Percentiles rank a stretch among this genome's conserved stretches.
Conservation (phyloP, 306 rosid genomes). For the Elaeagnus macrophylla region DNA sequence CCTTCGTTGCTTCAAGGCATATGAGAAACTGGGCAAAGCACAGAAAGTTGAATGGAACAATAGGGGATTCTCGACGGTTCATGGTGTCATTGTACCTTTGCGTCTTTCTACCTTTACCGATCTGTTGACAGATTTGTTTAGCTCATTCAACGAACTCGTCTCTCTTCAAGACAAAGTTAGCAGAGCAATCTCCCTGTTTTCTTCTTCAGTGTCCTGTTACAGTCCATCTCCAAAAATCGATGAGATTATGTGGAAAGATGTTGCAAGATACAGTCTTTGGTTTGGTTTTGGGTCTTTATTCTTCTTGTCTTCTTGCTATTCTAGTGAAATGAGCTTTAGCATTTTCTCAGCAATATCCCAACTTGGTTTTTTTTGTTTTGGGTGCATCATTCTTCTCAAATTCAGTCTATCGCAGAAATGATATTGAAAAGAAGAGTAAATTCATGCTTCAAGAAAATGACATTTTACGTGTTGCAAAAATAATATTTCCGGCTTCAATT, state of each 20-base stretch:
- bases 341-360: constrained; percentile 59
- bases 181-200: no score
- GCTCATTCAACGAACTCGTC: no score
- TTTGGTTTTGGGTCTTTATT: constrained; percentile 64
- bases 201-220: no score
- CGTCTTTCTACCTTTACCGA: no score
- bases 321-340: constrained; percentile 56
- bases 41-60: no score
- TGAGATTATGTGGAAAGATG: constrained; percentile 84
- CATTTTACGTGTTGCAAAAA: constrained; percentile 47
- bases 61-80: no score
- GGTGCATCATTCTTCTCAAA: constrained; percentile 63
- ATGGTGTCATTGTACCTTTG: no score
- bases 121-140: no score
- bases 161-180: no score
- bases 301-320: constrained; percentile 59
- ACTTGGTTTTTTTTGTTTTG: constrained; percentile 49
- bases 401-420: constrained; percentile 53
- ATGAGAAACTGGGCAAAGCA: no score
- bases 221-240: no score
- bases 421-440: constrained; percentile 25
- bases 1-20: no score
- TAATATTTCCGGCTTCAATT: constrained; percentile 56
- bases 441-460: constrained; percentile 62
- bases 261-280: constrained; percentile 71